Evolutionary conservation across 768 basidiomycete species (phyloP).

Genomic region (Boletus edulis): DNA sequence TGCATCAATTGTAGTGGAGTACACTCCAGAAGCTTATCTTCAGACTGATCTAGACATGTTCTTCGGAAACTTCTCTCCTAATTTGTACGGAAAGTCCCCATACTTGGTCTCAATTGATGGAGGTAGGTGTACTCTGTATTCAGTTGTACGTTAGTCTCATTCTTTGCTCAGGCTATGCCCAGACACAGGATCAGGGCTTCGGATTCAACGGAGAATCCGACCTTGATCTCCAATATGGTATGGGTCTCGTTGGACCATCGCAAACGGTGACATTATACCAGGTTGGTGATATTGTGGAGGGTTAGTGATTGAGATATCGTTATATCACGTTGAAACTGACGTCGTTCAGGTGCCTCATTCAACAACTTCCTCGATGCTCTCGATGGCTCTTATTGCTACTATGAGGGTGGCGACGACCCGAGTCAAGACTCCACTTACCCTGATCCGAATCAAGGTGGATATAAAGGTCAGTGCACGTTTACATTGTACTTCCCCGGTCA

Average conservation of each 20-base stretch:
- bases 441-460: conserved; percentile 24
- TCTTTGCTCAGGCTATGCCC: conserved; percentile 28
- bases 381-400: conserved; percentile 34
- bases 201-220: conserved; percentile 19
- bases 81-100: conserved; percentile 26
- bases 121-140: conserved; percentile 18
- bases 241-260: neutral
- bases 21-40: conserved; percentile 32
- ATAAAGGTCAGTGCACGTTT: conserved; percentile 7
- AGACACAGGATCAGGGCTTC: conserved; percentile 18
- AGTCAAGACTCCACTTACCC: conserved; percentile 25
- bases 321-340: too few species aligned
- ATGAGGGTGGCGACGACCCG: conserved; percentile 35
- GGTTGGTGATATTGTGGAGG: conserved; percentile 20
- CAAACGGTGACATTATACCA: conserved; percentile 34
- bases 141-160: neutral
- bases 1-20: conserved; percentile 27
- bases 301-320: neutral
- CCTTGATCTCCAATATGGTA: conserved; percentile 31
- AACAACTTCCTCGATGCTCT: conserved; percentile 37
- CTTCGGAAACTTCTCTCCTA: conserved; percentile 24
- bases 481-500: neutral
- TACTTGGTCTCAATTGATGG: conserved; percentile 35
- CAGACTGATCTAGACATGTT: conserved; percentile 28
- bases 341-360: conserved; percentile 26